Conservation (phyloP, 2,329 filamentous ascomycete species). For the Alternaria gansuensis region DNA sequence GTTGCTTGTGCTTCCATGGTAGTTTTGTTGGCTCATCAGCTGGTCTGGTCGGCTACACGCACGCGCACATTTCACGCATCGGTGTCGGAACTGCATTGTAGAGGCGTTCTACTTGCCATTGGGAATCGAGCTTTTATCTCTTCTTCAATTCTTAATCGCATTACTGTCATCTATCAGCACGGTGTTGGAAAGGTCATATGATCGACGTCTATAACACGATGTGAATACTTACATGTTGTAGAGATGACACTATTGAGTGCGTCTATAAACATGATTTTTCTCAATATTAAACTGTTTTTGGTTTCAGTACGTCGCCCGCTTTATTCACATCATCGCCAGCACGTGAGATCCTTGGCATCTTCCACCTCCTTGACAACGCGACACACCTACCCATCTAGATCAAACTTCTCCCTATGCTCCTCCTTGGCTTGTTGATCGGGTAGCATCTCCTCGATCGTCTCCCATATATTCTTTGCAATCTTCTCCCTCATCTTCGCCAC, state of each 20-base stretch:
- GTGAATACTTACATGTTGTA: background rate
- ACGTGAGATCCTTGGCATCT: background rate
- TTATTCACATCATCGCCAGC: background rate
- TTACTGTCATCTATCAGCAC: background rate
- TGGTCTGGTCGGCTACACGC: background rate
- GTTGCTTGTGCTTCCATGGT: conserved; percentile 19
- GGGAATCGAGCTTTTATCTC: background rate
- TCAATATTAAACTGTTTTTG: background rate
- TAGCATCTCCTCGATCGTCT: conserved; percentile 58
- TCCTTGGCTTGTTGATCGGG: conserved; percentile 58
- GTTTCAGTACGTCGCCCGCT: background rate
- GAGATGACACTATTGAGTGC: background rate
- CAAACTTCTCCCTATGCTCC: conserved; percentile 60
- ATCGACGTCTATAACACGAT: background rate
- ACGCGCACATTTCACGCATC: background rate
- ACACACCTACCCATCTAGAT: conserved; percentile 45
- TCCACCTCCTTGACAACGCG: background rate
- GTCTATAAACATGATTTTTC: background rate
- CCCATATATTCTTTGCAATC: conserved; percentile 63
- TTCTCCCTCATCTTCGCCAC: conserved; percentile 55
- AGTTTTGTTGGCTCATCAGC: background rate
- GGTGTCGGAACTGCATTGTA: conserved; percentile 1
- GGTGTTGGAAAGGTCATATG: conserved; percentile 1
- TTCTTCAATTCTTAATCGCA: background rate
- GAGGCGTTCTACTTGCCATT: background rate